Base-by-base conservation (phyloP, 2,329 filamentous ascomycete genomes). In the Hymenoscyphus linearis region DNA sequence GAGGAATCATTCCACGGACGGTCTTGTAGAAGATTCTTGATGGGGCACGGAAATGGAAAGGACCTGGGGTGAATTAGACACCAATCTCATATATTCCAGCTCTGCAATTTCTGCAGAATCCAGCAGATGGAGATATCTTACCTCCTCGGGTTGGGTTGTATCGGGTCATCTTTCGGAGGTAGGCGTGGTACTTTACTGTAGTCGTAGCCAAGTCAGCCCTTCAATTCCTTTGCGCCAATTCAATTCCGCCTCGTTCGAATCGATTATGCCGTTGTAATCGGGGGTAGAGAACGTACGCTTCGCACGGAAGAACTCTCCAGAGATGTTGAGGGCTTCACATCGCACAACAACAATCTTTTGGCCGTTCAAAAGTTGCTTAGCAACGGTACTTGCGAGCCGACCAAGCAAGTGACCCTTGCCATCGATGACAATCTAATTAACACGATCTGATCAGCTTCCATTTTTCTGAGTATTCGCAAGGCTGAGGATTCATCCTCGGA, bases 21-120 rank as follows among this genome's bases (percentile, higher is more conserved):
- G 95, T 92, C 90, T 97, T 96, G 90, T 97, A 99, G 89, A 99
- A 96, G 85, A 99, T 97, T 82, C 96, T 90, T 75, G 93, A 96
- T 69, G 95, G 95, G 74, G 93, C 92, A 79, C 95, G 95, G 92
- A 97, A 98, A 84, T 99, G 95, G 92, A 98, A 99, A 81, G 95
- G 95, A 85, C 93, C 89, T 92, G 74, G 64, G 60, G 58, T 67
- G 69, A 73, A 73, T 78, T 70, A 76, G 74, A 73, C 34, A 57
- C 50, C 54, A 47, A 14, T 35, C 26, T 14, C 37, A 50, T 18
- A n/a, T 35, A 16, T 50, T 37, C 52, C 54, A 14, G 55, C 22
- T n/a, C 44, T 58, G 59, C 57, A 53, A 35, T 18, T 22, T 58
- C 25, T 55, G 58, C 9, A 36, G 55, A 57, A 55, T 56, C 52